Conservation (phyloP, 2,329 filamentous ascomycete genomes). For the Nemania abortiva region DNA sequence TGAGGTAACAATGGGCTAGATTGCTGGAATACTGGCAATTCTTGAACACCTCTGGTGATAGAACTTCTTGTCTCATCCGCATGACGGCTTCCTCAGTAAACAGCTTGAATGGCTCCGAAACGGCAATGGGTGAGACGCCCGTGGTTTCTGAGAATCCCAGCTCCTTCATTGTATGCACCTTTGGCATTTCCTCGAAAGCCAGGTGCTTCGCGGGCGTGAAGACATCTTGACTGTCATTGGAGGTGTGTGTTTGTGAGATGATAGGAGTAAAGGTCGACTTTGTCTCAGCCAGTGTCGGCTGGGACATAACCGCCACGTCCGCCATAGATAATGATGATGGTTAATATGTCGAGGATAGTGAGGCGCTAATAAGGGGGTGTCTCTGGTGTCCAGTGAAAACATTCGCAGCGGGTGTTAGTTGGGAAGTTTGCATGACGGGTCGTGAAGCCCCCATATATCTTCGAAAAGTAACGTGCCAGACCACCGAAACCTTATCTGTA, state of each 20-base stretch:
- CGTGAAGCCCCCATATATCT: conserved; percentile 40
- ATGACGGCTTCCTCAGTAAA: conserved; percentile 72
- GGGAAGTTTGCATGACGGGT: neutral
- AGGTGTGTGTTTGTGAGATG: conserved; percentile 38
- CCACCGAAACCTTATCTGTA: conserved; percentile 40
- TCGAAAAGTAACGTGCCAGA: conserved; percentile 17
- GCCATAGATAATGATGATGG: conserved; percentile 41
- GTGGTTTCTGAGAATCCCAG: conserved; percentile 65
- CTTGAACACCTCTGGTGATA: conserved; percentile 66
- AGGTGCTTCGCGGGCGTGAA: conserved; percentile 70
- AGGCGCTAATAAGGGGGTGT: neutral
- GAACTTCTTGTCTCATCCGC: conserved; percentile 72
- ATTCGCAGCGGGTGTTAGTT: conserved; percentile 1
- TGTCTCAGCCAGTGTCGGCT: conserved; percentile 13
- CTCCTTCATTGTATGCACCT: conserved; percentile 71
- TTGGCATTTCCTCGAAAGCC: conserved; percentile 61
- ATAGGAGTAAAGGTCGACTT: conserved; percentile 46
- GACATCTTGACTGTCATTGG: conserved; percentile 39
- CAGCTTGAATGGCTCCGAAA: conserved; percentile 73
- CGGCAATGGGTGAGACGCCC: conserved; percentile 72
- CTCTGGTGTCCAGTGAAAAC: conserved; percentile 1
- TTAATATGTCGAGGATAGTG: conserved; percentile 20
- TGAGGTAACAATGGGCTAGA: conserved; percentile 63
- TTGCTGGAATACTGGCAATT: conserved; percentile 71
- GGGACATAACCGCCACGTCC: conserved; percentile 40